Conservation (phyloP, 2,329 filamentous ascomycete species). For the Stachybotrys elegans region DNA sequence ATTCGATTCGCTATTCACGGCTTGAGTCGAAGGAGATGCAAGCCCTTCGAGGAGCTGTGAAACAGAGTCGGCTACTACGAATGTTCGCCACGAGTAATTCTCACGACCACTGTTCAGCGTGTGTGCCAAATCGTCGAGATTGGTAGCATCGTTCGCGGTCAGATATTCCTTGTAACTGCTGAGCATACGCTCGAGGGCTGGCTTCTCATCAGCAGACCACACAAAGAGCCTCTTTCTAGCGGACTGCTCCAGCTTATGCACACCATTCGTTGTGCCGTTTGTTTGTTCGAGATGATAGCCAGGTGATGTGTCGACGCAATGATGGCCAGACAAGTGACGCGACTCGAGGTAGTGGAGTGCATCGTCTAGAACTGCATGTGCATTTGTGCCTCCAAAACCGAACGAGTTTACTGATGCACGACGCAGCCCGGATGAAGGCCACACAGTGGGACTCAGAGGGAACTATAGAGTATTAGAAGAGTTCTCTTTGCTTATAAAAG, state of each 20-base stretch:
- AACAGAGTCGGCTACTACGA: background rate
- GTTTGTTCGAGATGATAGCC: no score
- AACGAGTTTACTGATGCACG: conserved; percentile 36
- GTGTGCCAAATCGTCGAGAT: background rate
- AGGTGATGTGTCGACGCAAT: background rate
- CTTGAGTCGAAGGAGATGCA: background rate
- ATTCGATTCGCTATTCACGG: conserved; percentile 5
- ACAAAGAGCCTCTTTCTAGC: background rate
- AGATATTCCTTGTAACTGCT: background rate
- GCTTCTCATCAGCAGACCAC: background rate
- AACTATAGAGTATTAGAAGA: background rate
- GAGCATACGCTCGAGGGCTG: background rate
- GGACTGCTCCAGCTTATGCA: no score
- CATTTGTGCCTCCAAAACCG: conserved; percentile 40
- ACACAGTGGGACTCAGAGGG: background rate
- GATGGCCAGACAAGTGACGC: background rate
- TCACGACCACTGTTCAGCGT: background rate
- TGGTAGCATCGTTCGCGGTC: background rate
- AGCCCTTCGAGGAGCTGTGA: background rate
- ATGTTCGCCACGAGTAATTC: background rate
- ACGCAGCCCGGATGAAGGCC: conserved; percentile 3
- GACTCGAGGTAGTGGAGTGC: conserved; percentile 1
- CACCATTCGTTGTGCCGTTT: no score
- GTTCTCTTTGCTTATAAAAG: no score
- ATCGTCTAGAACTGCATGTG: conserved; percentile 31